phyloP scores from a whole-genome alignment of 176 grass and related monocot genomes.

The Lolium perenne region DNA sequence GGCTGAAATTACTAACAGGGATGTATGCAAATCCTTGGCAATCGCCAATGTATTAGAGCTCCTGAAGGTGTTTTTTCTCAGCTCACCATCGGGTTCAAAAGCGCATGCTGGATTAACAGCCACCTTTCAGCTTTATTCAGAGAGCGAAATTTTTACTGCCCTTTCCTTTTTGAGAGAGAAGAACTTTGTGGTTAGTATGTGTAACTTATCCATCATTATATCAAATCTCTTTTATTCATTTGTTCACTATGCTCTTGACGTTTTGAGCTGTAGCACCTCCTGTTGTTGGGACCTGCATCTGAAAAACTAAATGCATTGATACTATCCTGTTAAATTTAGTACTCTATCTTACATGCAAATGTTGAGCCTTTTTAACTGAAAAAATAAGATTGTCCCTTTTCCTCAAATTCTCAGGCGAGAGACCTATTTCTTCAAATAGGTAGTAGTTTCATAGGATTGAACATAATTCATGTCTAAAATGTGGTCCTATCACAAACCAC shows the following conservation, averaged over 20 bases:
- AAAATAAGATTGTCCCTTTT: not conserved
- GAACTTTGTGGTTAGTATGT: slow-evolving; percentile 70
- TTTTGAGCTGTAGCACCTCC: not conserved
- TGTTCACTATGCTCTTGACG: slow-evolving; percentile 13
- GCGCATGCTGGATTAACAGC: slow-evolving; percentile 70
- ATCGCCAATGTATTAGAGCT: slow-evolving; percentile 85
- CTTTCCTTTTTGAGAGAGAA: slow-evolving; percentile 84
- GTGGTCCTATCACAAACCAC: not conserved
- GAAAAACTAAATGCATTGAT: slow-evolving; percentile 13
- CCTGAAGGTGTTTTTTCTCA: slow-evolving; percentile 83
- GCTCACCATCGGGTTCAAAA: slow-evolving; percentile 60
- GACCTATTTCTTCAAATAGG: not conserved
- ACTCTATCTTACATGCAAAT: slow-evolving; percentile 10
- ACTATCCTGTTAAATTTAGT: slow-evolving; percentile 21
- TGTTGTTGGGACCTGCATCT: not conserved
- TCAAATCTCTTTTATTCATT: slow-evolving; percentile 18
- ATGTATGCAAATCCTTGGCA: slow-evolving; percentile 69
- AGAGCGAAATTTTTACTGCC: slow-evolving; percentile 81
- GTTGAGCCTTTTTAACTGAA: not conserved
- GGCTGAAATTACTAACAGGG: slow-evolving; percentile 59
- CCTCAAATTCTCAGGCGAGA: not conserved
- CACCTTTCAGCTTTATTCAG: slow-evolving; percentile 74
- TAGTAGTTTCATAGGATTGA: not conserved
- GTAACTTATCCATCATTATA: slow-evolving; percentile 31
- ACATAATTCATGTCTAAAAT: not conserved